Evolutionary conservation across 345 rosid species (phyloP).

Genomic region (Hibiscus trionum): DNA sequence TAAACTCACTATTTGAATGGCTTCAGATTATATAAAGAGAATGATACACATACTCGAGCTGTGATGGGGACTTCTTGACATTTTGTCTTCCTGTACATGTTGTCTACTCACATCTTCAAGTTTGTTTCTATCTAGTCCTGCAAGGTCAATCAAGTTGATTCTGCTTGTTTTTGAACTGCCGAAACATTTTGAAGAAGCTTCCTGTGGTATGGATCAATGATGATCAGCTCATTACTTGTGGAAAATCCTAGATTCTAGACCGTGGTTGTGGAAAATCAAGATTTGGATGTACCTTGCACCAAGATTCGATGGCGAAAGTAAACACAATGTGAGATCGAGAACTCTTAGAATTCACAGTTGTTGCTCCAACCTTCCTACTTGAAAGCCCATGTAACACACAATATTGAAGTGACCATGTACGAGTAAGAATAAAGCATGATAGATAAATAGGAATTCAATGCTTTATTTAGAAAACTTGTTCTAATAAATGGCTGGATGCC

Average conservation of each 20-base stretch:
- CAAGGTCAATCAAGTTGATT: constrained; percentile 85
- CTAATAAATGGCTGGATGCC: background rate
- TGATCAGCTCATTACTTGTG: background rate
- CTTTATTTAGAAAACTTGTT: background rate
- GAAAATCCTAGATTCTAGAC: background rate
- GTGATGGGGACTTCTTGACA: constrained; percentile 78
- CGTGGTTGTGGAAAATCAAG: no score
- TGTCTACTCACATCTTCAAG: constrained; percentile 55
- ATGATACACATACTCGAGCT: constrained; percentile 61
- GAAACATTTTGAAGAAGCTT: constrained; percentile 67
- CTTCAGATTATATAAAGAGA: background rate
- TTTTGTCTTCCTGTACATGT: constrained; percentile 57
- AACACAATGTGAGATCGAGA: constrained; percentile 84
- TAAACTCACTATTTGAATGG: no score
- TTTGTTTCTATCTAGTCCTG: constrained; percentile 72
- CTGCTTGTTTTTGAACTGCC: constrained; percentile 87
- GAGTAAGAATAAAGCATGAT: no score
- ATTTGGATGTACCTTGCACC: constrained; percentile 61
- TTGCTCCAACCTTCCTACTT: constrained; percentile 90
- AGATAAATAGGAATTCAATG: no score
- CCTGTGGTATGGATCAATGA: constrained; percentile 35
- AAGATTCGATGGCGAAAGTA: constrained; percentile 57
- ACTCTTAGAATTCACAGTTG: constrained; percentile 87
- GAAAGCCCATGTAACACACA: constrained; percentile 63
- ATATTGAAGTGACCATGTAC: no score